phyloP scores from a whole-genome alignment of 176 grass and related monocot genomes.

The Aechmea fasciata region DNA sequence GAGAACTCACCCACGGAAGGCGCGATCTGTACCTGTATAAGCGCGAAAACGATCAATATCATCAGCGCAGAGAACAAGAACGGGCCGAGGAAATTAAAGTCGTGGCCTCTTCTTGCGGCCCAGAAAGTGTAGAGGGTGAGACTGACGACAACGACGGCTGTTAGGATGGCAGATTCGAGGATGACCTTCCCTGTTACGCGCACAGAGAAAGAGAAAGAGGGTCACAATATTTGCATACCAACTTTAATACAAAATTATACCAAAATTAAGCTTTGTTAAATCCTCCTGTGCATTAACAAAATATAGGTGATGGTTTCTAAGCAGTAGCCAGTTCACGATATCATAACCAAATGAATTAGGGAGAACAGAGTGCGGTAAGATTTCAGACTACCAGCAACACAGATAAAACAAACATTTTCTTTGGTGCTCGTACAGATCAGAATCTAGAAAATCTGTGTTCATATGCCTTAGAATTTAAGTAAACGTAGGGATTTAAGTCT shows the following conservation, averaged over 20 bases:
- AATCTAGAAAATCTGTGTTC: no score
- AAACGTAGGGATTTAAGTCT: neutral
- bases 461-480: no score
- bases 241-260: neutral
- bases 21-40: constrained; percentile 45
- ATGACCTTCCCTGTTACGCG: constrained; percentile 43
- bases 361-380: no score
- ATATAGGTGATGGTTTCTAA: neutral
- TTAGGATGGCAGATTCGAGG: constrained; percentile 72
- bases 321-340: no score
- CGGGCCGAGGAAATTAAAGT: constrained; percentile 85
- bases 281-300: neutral
- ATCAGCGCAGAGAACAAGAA: constrained; percentile 72
- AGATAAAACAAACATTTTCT: no score
- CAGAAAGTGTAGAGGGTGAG: constrained; percentile 92
- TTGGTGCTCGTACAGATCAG: no score
- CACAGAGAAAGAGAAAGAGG: neutral
- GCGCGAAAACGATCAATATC: constrained; percentile 70
- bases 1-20: neutral
- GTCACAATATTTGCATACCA: neutral
- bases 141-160: constrained; percentile 71
- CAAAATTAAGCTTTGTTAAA: neutral
- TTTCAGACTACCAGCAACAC: no score
- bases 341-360: no score
- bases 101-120: constrained; percentile 65